A percentile compares a stretch with the other conserved stretches of the same genome.
Conservation (phyloP, 495 filamentous ascomycete genomes). For the Diplogelasinospora grovesii region DNA sequence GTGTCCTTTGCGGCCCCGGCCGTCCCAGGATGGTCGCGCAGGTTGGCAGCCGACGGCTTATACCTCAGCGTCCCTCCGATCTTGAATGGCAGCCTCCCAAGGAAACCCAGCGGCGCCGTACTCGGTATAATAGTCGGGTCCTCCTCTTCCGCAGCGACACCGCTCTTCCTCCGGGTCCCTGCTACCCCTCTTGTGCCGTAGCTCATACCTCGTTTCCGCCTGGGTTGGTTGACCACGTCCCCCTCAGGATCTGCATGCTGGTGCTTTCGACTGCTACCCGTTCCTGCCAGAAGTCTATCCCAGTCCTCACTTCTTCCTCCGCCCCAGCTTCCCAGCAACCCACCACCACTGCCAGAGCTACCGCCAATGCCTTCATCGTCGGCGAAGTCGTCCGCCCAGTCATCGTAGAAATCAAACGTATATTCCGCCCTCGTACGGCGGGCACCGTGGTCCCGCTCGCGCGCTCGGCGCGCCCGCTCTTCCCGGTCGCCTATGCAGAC, state of each 20-base stretch:
- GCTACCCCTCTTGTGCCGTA: constrained; percentile 66
- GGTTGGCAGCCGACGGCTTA: constrained; percentile 81
- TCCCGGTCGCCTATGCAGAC: constrained; percentile 63
- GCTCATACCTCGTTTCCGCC: constrained; percentile 74
- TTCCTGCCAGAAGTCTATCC: constrained; percentile 78
- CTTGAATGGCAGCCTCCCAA: constrained; percentile 78
- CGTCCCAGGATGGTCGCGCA: constrained; percentile 76
- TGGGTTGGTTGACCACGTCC: constrained; percentile 57
- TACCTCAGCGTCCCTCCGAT: constrained; percentile 79
- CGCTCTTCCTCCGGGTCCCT: constrained; percentile 60
- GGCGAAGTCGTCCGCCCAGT: constrained; percentile 89
- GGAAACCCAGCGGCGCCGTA: constrained; percentile 77
- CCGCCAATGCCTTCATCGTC: constrained; percentile 26
- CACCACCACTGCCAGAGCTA: constrained; percentile 25
- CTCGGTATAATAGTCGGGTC: constrained; percentile 91
- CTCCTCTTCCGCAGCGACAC: constrained; percentile 55
- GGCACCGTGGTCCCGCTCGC: constrained; percentile 44
- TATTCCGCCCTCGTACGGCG: constrained; percentile 63
- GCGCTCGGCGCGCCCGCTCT: constrained; percentile 62
- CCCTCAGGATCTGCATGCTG: constrained; percentile 12
- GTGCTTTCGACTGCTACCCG: constrained; percentile 43
- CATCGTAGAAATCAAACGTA: constrained; percentile 96
- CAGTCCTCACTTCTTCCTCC: constrained; percentile 75
- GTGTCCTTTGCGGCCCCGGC: constrained; percentile 42
- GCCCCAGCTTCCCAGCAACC: constrained; percentile 54